Evolutionary conservation across 2,329 filamentous ascomycete genomes (phyloP).

Genomic region (Exophiala sideris): DNA sequence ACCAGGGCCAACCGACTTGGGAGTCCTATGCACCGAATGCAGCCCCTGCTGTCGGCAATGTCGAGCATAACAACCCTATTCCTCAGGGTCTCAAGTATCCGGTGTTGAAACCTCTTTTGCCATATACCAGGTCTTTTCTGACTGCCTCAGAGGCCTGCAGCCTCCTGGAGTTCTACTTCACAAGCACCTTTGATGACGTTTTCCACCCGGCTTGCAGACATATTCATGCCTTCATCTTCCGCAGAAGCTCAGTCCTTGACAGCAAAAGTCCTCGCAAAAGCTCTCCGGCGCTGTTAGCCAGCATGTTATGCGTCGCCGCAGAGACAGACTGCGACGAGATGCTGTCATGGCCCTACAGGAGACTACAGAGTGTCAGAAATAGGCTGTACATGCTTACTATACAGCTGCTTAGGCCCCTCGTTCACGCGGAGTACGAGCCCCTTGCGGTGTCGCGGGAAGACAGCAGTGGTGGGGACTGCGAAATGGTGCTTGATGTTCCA

Average conservation of each 20-base stretch:
- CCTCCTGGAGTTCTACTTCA: slow-evolving; percentile 48
- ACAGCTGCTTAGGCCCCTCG: background rate
- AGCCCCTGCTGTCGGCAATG: background rate
- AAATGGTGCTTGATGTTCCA: background rate
- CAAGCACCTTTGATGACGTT: background rate
- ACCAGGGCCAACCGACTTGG: background rate
- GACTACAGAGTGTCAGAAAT: background rate
- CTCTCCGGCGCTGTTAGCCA: background rate
- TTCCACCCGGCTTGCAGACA: background rate
- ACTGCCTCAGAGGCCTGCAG: slow-evolving; percentile 41
- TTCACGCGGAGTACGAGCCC: background rate
- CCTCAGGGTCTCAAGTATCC: background rate
- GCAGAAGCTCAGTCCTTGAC: background rate
- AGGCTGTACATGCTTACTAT: background rate
- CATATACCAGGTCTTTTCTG: slow-evolving; percentile 40
- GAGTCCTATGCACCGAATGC: background rate
- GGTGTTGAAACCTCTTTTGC: slow-evolving; percentile 32
- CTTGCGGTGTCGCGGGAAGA: background rate
- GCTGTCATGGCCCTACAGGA: background rate
- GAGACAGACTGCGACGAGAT: background rate
- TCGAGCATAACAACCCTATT: background rate
- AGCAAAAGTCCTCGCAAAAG: background rate
- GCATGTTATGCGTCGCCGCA: background rate
- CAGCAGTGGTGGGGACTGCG: background rate
- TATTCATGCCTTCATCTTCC: background rate